Percentiles rank a stretch among this genome's conserved stretches.
These are phyloP conservation scores for Blumeriella jaapii DNA, from an alignment of 2,329 filamentous ascomycete species.

Conservation along the genomic window DNA sequence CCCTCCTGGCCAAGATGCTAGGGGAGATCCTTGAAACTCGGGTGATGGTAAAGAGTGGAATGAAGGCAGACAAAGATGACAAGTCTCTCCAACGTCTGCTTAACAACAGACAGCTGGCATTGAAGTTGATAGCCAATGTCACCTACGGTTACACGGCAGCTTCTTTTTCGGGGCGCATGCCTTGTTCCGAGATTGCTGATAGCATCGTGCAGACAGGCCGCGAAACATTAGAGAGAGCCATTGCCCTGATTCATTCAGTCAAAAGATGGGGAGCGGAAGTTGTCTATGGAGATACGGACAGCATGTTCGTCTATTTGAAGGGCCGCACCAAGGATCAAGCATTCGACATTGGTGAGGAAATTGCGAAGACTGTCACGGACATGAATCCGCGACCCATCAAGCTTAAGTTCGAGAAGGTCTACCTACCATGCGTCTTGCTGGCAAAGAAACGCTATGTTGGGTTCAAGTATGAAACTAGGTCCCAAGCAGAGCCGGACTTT, in stretches of 20 bases:
- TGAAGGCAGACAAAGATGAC: constrained; percentile 89
- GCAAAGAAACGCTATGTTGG: constrained; percentile 98
- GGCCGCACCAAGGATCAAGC: constrained; percentile 80
- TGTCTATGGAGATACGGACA: constrained; percentile 96
- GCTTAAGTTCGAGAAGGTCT: constrained; percentile 97
- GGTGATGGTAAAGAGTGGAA: constrained; percentile 94
- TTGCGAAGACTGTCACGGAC: constrained; percentile 74
- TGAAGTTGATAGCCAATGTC: constrained; percentile 97
- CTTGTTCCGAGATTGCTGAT: constrained; percentile 93
- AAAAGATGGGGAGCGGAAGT: constrained; percentile 88
- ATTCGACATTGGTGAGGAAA: constrained; percentile 87
- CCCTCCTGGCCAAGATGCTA: constrained; percentile 89
- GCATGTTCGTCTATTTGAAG: constrained; percentile 80
- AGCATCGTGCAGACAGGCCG: constrained; percentile 94
- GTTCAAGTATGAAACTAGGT: constrained; percentile 80
- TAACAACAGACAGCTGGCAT: constrained; percentile 85
- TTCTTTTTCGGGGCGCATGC: constrained; percentile 94
- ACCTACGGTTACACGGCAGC: constrained; percentile 97
- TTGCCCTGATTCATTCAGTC: constrained; percentile 82
- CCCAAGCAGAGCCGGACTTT: constrained; percentile 73
- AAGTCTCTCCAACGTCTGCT: constrained; percentile 73
- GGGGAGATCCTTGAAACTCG: constrained; percentile 90
- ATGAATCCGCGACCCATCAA: constrained; percentile 88
- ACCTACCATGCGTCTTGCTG: constrained; percentile 84
- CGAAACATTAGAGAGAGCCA: constrained; percentile 88